phyloP scores from a whole-genome alignment of 306 rosid species.

The Begonia loranthoides region DNA sequence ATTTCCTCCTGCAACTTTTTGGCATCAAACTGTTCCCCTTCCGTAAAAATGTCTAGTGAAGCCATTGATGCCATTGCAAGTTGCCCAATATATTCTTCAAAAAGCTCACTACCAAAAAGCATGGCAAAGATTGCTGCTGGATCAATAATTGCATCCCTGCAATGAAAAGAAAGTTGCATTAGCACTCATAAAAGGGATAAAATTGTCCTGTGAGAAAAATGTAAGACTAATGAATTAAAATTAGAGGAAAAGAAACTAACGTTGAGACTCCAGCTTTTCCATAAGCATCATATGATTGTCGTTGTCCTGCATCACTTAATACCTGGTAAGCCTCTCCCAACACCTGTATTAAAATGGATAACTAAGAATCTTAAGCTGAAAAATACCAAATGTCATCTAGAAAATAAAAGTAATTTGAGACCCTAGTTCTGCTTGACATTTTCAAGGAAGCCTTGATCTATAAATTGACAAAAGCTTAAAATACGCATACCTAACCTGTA shows the following conservation, averaged over 20 bases:
- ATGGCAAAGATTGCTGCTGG: conserved; percentile 98
- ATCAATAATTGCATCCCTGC: conserved; percentile 93
- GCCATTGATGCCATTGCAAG: conserved; percentile 99
- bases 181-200: conserved; percentile 13
- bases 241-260: conserved; percentile 31
- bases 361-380: no score
- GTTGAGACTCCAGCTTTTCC: conserved; percentile 96
- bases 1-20: conserved; percentile 86
- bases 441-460: no score
- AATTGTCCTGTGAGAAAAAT: conserved; percentile 3
- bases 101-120: conserved; percentile 99
- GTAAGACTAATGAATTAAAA: conserved; percentile 3
- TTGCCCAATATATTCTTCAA: conserved; percentile 94
- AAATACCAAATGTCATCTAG: no score
- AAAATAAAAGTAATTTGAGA: no score
- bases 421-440: no score
- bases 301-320: conserved; percentile 70
- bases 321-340: conserved; percentile 99
- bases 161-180: conserved; percentile 4
- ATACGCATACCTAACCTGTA: no score
- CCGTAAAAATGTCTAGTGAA: conserved; percentile 69
- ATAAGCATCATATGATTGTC: conserved; percentile 78
- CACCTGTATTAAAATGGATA: conserved; percentile 34
- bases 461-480: no score
- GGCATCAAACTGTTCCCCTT: conserved; percentile 79